phyloP scores from a whole-genome alignment of 2,329 filamentous ascomycete species.

The Aureobasidium vineae region DNA sequence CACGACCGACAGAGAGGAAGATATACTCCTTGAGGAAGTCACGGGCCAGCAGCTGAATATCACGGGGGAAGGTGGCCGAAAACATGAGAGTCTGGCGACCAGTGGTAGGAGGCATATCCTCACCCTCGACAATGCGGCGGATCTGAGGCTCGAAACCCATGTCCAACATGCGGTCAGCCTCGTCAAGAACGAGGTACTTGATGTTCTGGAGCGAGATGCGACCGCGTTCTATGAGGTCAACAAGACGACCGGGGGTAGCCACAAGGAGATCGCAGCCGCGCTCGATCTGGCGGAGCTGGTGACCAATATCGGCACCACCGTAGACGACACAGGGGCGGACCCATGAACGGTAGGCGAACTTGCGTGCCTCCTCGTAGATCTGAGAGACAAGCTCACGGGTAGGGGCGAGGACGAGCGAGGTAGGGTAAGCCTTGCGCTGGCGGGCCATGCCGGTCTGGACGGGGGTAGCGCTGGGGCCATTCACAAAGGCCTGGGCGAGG shows the following conservation, averaged over 20 bases:
- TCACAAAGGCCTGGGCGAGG: conserved; percentile 92
- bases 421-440: conserved; percentile 97
- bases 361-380: conserved; percentile 96
- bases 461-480: conserved; percentile 73
- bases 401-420: conserved; percentile 90
- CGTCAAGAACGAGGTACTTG: conserved; percentile 98
- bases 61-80: conserved; percentile 96
- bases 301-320: conserved; percentile 97
- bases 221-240: conserved; percentile 97
- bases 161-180: conserved; percentile 99
- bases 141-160: conserved; percentile 99
- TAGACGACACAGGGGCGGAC: conserved; percentile 98
- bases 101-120: conserved; percentile 88
- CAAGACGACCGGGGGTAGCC: conserved; percentile 93
- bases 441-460: conserved; percentile 75
- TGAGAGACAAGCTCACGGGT: conserved; percentile 98
- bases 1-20: conserved; percentile 97
- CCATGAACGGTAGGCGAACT: conserved; percentile 99
- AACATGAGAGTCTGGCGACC: conserved; percentile 99
- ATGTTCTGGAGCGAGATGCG: conserved; percentile 97
- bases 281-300: conserved; percentile 97
- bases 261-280: conserved; percentile 95
- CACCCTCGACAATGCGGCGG: conserved; percentile 94
- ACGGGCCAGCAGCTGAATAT: conserved; percentile 98
- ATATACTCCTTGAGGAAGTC: conserved; percentile 99